These are phyloP conservation scores for Coelastrella sp. DNA, from an alignment of 139 green algal genomes.

Conservation along the genomic window DNA sequence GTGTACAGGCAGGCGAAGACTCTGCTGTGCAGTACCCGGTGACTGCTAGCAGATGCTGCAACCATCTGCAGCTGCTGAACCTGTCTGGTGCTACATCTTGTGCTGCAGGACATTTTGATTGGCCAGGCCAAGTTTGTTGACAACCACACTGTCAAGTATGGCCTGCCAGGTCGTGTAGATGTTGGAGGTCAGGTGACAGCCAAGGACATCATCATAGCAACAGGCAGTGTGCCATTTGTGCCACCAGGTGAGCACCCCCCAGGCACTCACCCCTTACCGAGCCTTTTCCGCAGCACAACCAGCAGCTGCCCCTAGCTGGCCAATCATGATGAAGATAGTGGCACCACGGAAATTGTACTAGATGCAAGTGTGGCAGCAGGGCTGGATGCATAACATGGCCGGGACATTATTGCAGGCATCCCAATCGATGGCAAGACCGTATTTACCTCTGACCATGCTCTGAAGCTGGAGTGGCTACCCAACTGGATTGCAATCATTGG, in stretches of 20 bases:
- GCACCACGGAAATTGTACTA: too few relatives aligned
- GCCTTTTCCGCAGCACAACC: neutral
- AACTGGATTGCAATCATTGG: slow-evolving; percentile 99
- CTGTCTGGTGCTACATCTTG: neutral
- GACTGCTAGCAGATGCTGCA: too few relatives aligned
- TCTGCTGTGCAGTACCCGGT: too few relatives aligned
- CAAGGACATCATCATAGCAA: slow-evolving; percentile 97
- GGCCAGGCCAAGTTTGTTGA: slow-evolving; percentile 90
- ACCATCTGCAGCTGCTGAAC: too few relatives aligned
- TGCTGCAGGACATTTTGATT: slow-evolving; percentile 89
- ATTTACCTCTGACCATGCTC: slow-evolving; percentile 97
- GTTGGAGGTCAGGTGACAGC: slow-evolving; percentile 92
- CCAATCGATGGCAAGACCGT: slow-evolving; percentile 99
- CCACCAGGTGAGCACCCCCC: slow-evolving; percentile 70
- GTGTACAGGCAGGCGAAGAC: too few relatives aligned
- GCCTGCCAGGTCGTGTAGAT: slow-evolving; percentile 91
- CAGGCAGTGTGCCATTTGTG: slow-evolving; percentile 97
- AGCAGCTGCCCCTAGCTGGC: neutral
- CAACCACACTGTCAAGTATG: slow-evolving; percentile 90
- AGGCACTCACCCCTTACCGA: neutral
- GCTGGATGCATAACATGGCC: too few relatives aligned
- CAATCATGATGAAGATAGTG: too few relatives aligned
- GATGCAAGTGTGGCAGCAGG: too few relatives aligned
- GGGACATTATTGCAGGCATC: slow-evolving; percentile 77
- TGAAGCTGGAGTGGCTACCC: slow-evolving; percentile 99